phyloP scores from a whole-genome alignment of 2,329 filamentous ascomycete genomes.

The Lasiodiplodia theobromae region DNA sequence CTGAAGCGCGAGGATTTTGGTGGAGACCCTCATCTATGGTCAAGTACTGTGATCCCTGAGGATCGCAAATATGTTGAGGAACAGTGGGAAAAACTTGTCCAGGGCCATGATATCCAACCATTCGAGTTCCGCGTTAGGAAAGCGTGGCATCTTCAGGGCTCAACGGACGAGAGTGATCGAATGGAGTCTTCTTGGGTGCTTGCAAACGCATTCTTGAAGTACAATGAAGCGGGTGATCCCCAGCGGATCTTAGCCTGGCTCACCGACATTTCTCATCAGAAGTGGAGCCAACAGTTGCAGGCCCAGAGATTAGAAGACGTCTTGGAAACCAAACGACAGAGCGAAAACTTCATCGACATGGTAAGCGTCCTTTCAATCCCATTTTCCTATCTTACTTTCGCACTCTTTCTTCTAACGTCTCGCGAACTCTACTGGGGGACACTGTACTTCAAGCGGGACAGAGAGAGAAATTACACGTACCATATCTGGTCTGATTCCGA shows the following conservation, averaged over 20 bases:
- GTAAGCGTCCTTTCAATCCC: neutral
- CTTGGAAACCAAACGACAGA: slow-evolving; percentile 45
- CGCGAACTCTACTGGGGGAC: neutral
- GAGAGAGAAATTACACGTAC: too few species aligned
- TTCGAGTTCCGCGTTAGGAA: slow-evolving; percentile 27
- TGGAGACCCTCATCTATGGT: neutral
- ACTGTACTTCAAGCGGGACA: neutral
- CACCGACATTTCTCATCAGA: slow-evolving; percentile 44
- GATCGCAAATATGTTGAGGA: slow-evolving; percentile 24
- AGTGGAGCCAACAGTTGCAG: slow-evolving; percentile 41
- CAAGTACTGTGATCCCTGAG: slow-evolving; percentile 15
- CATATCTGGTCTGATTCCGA: neutral
- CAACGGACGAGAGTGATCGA: neutral
- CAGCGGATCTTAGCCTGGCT: slow-evolving; percentile 42
- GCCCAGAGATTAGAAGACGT: slow-evolving; percentile 44
- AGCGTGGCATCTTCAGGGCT: neutral
- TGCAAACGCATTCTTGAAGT: slow-evolving; percentile 42
- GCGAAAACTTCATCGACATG: slow-evolving; percentile 49
- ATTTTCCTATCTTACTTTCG: too few species aligned
- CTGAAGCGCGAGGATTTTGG: slow-evolving; percentile 19
- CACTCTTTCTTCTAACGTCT: too few species aligned
- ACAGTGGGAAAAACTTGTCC: slow-evolving; percentile 16
- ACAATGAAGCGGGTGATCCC: slow-evolving; percentile 39
- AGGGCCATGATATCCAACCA: slow-evolving; percentile 1
- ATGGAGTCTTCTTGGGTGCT: slow-evolving; percentile 38